These are phyloP conservation scores for Blastocladiella britannica DNA, from an alignment of 192 early-diverging fungal species.

Conservation along the genomic window DNA sequence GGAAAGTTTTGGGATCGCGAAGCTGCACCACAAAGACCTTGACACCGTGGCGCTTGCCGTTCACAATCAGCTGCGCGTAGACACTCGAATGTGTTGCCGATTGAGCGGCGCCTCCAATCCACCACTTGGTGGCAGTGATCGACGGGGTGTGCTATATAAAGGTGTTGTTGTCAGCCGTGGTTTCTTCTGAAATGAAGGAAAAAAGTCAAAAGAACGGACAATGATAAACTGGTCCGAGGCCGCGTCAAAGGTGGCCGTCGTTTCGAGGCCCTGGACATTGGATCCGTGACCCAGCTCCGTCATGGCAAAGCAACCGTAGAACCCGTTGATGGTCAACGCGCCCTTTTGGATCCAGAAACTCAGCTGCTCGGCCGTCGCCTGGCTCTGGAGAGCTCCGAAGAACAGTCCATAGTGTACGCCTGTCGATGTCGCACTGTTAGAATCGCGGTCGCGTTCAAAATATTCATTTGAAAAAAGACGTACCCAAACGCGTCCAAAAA, in stretches of 20 bases:
- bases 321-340: conserved; percentile 54
- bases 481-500: conserved; percentile 74
- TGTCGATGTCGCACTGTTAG: too few species aligned
- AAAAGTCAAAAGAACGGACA: too few species aligned
- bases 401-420: conserved; percentile 37
- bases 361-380: conserved; percentile 64
- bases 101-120: conserved; percentile 91
- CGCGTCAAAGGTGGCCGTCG: conserved; percentile 73
- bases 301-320: conserved; percentile 83
- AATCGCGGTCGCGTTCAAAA: conserved; percentile 3
- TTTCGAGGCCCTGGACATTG: conserved; percentile 79
- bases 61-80: conserved; percentile 66
- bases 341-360: conserved; percentile 69
- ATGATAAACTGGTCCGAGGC: conserved; percentile 68
- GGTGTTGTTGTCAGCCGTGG: too few species aligned
- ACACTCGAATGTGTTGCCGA: conserved; percentile 61
- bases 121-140: conserved; percentile 77
- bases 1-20: conserved; percentile 57
- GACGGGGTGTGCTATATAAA: conserved; percentile 61
- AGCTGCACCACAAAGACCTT: conserved; percentile 78
- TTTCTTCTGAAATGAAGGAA: too few species aligned
- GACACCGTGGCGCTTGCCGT: conserved; percentile 58
- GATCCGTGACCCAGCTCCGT: conserved; percentile 75
- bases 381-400: conserved; percentile 63
- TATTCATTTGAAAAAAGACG: not conserved